Evolutionary conservation across 2,329 filamentous ascomycete genomes (phyloP), one percentile per base, ranked within the genome.

Genomic region (Pseudogymnoascus destructans): DNA sequence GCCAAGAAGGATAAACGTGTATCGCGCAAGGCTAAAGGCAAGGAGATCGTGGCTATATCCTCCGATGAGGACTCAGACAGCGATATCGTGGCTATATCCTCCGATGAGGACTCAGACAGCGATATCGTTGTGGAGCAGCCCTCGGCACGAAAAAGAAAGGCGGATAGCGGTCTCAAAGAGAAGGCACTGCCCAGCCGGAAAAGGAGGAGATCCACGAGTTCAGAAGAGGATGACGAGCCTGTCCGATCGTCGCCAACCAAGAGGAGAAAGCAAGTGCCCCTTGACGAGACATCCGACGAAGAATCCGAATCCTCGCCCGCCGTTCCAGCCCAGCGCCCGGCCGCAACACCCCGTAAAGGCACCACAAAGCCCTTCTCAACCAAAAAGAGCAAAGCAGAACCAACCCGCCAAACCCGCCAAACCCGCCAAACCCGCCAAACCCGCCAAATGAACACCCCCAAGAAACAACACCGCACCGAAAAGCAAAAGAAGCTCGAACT

Each of bases 401-500:
- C 23, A 27, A n/a, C 23, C 8, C 42, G 42, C 8, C 42, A 49
- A 5, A 49, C 42, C 23, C 42, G 42, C 23, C 42, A 49, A 17
- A 35, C n/a, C n/a, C n/a, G n/a, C n/a, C n/a, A n/a, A 27, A n/a
- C 23, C 8, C 42, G 42, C 8, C 42, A 49, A 5, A 49, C 42
- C 23, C 42, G 42, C 23, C 42, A 49, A 17, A 35, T 13, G 15
- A 35, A 55, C 27, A 55, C 27, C 10, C 30, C 52, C n/a, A 46
- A 57, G 15, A 58, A 63, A 57, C 67, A 63, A 57, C 67, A 72
- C 59, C 68, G 72, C 3, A 71, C 70, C 1, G 67, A 68, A 10
- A 73, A 71, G 58, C 68, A 74, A 58, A 74, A 74, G 65, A 67
- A 67, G 13, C 64, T 73, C 61, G 73, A 74, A 59, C 64, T 74